Percentiles rank a stretch among this genome's conserved stretches.
phyloP scores from a whole-genome alignment of 208 protist species.

The Acanthamoeba triangularis region DNA sequence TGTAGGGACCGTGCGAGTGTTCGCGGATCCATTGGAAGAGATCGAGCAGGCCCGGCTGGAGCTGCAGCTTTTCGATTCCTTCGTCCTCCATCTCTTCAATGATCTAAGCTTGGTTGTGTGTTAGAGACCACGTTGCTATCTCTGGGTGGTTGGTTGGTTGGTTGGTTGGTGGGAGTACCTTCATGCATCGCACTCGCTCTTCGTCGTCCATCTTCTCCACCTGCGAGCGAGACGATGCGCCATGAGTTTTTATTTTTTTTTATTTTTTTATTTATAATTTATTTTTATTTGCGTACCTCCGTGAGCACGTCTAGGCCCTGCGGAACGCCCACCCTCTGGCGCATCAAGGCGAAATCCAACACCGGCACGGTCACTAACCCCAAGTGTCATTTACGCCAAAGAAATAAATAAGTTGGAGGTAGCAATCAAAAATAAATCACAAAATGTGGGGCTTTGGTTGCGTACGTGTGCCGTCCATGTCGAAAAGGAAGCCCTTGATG shows the following conservation, averaged over 20 bases:
- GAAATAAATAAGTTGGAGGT: background rate
- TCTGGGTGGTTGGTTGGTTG: too few species aligned
- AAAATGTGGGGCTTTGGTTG: background rate
- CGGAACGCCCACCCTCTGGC: constrained; percentile 14
- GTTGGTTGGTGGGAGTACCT: constrained; percentile 1
- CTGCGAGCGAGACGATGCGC: background rate
- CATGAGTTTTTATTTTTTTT: too few species aligned
- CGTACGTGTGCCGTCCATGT: constrained; percentile 68
- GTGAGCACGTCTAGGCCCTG: constrained; percentile 9
- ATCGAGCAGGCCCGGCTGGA: constrained; percentile 19
- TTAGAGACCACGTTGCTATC: too few species aligned
- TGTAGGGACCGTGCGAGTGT: constrained; percentile 42
- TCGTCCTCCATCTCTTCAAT: constrained; percentile 74
- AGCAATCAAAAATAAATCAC: background rate
- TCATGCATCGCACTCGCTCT: constrained; percentile 13
- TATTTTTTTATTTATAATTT: background rate
- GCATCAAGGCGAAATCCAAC: constrained; percentile 32
- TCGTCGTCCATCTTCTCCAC: constrained; percentile 24
- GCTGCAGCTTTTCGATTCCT: constrained; percentile 9
- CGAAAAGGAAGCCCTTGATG: constrained; percentile 51
- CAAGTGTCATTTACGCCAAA: background rate
- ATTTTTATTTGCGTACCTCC: background rate
- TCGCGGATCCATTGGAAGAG: constrained; percentile 56
- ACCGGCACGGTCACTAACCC: constrained; percentile 20
- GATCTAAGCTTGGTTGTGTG: background rate